A percentile compares a stretch with the other conserved stretches of the same genome.
phyloP scores from a whole-genome alignment of 345 rosid genomes.

The Erucastrum elatum region DNA sequence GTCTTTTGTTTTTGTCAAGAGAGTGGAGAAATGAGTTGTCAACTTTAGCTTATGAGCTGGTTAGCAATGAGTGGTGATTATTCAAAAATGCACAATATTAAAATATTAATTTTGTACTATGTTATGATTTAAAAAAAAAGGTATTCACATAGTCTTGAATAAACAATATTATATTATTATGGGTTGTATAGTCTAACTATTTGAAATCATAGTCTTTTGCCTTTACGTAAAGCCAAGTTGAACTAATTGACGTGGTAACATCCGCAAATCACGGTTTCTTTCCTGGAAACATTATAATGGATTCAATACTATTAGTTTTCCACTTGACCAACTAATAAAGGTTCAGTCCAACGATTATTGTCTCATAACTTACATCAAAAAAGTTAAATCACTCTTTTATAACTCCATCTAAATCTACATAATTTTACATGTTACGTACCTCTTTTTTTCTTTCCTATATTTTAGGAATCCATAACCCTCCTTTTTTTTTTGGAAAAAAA shows the following conservation, averaged over 20 bases:
- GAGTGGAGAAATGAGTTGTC: conserved; percentile 37
- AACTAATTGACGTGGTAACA: conserved; percentile 35
- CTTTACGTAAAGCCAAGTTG: conserved; percentile 35
- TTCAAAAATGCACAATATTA: background rate
- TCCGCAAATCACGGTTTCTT: conserved; percentile 41
- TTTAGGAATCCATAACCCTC: no score
- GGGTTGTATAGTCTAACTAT: conserved; percentile 6
- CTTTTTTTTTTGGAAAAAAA: no score
- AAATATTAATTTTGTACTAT: background rate
- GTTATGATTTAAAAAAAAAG: background rate
- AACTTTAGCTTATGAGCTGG: conserved; percentile 39
- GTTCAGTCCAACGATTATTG: no score
- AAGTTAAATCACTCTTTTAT: no score
- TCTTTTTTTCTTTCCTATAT: no score
- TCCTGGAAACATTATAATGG: conserved; percentile 31
- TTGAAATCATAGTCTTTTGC: conserved; percentile 23
- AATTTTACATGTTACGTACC: no score
- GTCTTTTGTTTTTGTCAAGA: conserved; percentile 41
- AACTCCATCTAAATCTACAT: no score
- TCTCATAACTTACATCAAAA: no score
- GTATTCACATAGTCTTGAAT: background rate
- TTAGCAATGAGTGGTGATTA: conserved; percentile 32
- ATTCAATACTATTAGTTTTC: no score
- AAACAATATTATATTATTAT: conserved; percentile 4
- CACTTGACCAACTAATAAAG: no score